These are phyloP conservation scores for Mycosarcoma maydis DNA, from an alignment of 1,284 basidiomycete species.

Conservation along the genomic window DNA sequence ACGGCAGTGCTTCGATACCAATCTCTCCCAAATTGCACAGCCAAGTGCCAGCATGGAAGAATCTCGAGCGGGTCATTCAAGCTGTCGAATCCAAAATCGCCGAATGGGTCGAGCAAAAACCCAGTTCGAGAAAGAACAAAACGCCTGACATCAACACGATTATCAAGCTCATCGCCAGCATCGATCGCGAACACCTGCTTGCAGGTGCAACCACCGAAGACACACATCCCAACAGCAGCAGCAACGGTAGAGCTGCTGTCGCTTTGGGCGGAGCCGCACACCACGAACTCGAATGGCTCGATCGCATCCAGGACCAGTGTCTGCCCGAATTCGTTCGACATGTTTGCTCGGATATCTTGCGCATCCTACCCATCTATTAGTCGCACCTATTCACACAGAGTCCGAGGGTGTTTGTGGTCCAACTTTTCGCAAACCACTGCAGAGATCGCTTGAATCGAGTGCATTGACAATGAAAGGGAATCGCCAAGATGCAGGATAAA, in stretches of 20 bases:
- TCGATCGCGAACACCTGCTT: slow-evolving; percentile 49
- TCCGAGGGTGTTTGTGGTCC: too few relatives aligned
- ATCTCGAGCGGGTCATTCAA: slow-evolving; percentile 37
- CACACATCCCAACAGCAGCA: background rate
- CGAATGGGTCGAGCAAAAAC: slow-evolving; percentile 39
- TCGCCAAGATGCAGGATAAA: background rate
- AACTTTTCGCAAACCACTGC: too few relatives aligned
- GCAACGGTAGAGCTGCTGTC: background rate
- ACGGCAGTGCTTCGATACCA: background rate
- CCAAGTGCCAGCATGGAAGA: slow-evolving; percentile 40
- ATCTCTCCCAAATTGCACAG: slow-evolving; percentile 31
- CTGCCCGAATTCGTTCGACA: slow-evolving; percentile 42
- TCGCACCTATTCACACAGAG: background rate
- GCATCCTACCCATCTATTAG: slow-evolving; percentile 44
- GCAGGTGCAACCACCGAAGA: slow-evolving; percentile 37
- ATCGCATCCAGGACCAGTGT: slow-evolving; percentile 47
- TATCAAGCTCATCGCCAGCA: slow-evolving; percentile 44
- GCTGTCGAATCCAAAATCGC: slow-evolving; percentile 44
- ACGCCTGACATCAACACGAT: slow-evolving; percentile 39
- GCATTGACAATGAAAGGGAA: slow-evolving; percentile 1
- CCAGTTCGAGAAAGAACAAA: slow-evolving; percentile 24
- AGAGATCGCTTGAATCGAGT: background rate
- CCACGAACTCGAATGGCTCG: slow-evolving; percentile 48
- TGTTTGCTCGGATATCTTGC: slow-evolving; percentile 34
- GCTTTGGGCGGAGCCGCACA: slow-evolving; percentile 2